Evolutionary conservation across 352 stramenopile genomes (phyloP), one percentile per base, ranked within the genome.

Genomic region (Pythium utonaiense): DNA sequence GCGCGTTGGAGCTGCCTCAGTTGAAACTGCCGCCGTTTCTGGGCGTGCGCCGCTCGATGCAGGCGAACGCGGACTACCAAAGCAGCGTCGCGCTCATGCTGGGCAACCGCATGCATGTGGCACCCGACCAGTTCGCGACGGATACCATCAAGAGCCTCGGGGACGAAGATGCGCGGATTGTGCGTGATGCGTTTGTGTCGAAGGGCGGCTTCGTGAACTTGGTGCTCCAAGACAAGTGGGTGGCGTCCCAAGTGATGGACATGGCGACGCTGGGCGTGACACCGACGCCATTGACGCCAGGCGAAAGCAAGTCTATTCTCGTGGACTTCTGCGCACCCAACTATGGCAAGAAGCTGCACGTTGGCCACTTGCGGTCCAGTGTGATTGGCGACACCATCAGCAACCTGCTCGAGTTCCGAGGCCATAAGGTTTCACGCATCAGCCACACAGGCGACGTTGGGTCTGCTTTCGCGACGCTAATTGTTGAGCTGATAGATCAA

Each of bases 321-420:
- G 83, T 93, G 54, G 85, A 95, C 61, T 95, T 93, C 71, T 81
- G 79, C 28, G 80, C 83, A 6, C 85, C 85, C 3, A 95, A 95
- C 53, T 83, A 92, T 38, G 85, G 85, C 66, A 95, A 93, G 71
- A 91, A 91, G 60, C 67, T 95, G 22, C 85, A 95, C 49, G 85
- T 95, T 16, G 85, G 83, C 10, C 85, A 95, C 49, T 66, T 95
- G 60, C 78, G 85, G 6, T 92, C 85, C 17, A 90, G 79, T 34
- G 85, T 91, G 14, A 73, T 95, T 17, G 83, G 85, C 36, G 85
- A 95, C 60, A 90, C 80, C 31, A 70, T 95, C 57, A 82, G 78
- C 60, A 95, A 93, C 34, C 42, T 93, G 49, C 65, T 95, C 30
- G 85, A 93, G 72, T 93, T 90, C 64, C 78, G 77, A 27, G 85